Evolutionary conservation across 108 stramenopile species (phyloP).

Genomic region (Asterionellopsis glacialis): DNA sequence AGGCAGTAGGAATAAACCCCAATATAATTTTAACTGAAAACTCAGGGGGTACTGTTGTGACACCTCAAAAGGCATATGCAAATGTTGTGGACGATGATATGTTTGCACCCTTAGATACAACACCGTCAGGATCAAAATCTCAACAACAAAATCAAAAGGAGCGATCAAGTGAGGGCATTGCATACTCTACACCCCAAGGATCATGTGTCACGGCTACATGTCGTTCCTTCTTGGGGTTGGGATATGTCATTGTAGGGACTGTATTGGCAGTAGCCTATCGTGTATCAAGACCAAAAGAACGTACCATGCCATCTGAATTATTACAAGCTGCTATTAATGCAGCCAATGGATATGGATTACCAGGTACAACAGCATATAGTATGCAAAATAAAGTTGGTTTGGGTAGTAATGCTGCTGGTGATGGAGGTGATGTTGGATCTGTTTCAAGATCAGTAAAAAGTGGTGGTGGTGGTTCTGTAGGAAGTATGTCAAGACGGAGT

Average conservation of each 20-base stretch:
- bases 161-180: neutral
- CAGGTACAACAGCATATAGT: no score
- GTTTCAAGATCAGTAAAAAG: no score
- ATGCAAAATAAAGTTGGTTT: no score
- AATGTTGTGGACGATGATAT: conserved; percentile 12
- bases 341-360: no score
- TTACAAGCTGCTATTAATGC: neutral
- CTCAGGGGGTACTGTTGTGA: conserved; percentile 10
- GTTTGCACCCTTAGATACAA: neutral
- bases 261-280: conserved; percentile 30
- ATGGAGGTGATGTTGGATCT: no score
- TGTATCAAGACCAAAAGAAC: conserved; percentile 7
- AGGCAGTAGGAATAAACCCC: no score
- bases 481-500: no score
- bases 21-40: no score
- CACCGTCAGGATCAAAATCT: neutral
- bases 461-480: no score
- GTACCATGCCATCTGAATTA: neutral
- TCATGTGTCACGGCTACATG: conserved; percentile 40
- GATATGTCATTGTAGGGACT: conserved; percentile 33
- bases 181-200: conserved; percentile 4
- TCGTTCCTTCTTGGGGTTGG: conserved; percentile 45
- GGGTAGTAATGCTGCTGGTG: no score
- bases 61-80: neutral
- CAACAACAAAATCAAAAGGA: neutral